Evolutionary conservation across 306 rosid species (phyloP).

Genomic region (Pterocarpus santalinus): DNA sequence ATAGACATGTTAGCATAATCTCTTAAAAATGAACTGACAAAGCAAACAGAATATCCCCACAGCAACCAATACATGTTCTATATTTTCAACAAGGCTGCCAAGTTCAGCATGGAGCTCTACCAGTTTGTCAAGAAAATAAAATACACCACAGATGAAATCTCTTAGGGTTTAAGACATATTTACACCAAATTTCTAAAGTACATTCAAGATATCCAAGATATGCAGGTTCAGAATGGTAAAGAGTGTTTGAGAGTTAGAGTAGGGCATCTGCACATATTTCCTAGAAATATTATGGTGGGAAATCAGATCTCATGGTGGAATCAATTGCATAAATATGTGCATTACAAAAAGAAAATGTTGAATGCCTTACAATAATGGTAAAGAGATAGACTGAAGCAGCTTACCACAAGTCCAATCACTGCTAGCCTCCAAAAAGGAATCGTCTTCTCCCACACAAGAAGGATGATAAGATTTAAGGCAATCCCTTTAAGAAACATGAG

Average conservation of each 20-base stretch:
- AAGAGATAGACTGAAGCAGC: slow-evolving; percentile 48
- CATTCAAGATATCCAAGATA: slow-evolving; percentile 8
- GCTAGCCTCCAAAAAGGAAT: slow-evolving; percentile 53
- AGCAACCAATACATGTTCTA: not conserved
- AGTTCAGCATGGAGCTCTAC: slow-evolving; percentile 7
- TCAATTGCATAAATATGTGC: slow-evolving; percentile 29
- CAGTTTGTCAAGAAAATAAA: slow-evolving; percentile 5
- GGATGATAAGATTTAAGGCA: slow-evolving; percentile 81
- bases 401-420: slow-evolving; percentile 67
- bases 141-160: not conserved
- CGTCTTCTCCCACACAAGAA: slow-evolving; percentile 61
- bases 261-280: slow-evolving; percentile 5
- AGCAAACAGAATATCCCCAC: slow-evolving; percentile 28
- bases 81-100: slow-evolving; percentile 24
- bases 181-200: not conserved
- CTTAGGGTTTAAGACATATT: slow-evolving; percentile 21
- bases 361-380: slow-evolving; percentile 31
- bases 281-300: slow-evolving; percentile 22
- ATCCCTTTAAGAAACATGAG: slow-evolving; percentile 60
- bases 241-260: slow-evolving; percentile 12
- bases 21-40: slow-evolving; percentile 35
- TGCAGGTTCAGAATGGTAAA: slow-evolving; percentile 3
- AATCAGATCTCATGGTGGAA: slow-evolving; percentile 2
- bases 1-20: slow-evolving; percentile 6
- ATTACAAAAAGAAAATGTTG: slow-evolving; percentile 21